Evolutionary conservation across 1,139 yeast species (phyloP).

Genomic region (Blastobotrys illinoisensis): DNA sequence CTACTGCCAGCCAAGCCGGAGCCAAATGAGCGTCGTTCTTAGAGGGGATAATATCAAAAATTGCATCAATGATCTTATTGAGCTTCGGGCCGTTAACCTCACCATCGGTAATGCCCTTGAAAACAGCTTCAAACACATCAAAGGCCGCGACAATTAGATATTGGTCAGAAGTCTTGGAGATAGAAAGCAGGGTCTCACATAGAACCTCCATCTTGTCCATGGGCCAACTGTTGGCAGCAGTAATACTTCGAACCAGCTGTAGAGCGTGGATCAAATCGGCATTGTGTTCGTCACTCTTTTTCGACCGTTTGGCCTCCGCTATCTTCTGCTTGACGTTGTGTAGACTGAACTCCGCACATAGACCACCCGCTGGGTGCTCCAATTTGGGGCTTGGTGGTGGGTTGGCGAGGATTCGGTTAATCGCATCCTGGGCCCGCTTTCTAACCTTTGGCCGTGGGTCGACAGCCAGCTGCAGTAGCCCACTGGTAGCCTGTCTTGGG

Average conservation of each 20-base stretch:
- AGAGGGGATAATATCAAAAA: constrained; percentile 77
- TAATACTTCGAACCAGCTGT: constrained; percentile 64
- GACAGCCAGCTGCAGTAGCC: constrained; percentile 69
- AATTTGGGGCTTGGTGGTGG: constrained; percentile 83
- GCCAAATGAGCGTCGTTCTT: constrained; percentile 77
- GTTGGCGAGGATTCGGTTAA: constrained; percentile 51
- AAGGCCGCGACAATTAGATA: constrained; percentile 76
- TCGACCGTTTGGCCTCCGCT: constrained; percentile 34
- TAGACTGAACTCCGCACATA: constrained; percentile 66
- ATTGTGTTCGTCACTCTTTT: constrained; percentile 20
- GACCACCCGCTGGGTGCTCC: constrained; percentile 67
- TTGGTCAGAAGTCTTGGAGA: constrained; percentile 81
- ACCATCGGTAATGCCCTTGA: constrained; percentile 59
- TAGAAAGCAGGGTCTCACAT: constrained; percentile 68
- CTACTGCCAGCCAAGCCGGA: constrained; percentile 92
- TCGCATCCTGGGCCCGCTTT: constrained; percentile 89
- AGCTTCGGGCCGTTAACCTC: constrained; percentile 54
- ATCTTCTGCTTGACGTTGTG: constrained; percentile 44
- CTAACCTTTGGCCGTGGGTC: constrained; percentile 96
- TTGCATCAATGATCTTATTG: constrained; percentile 57
- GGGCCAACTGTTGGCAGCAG: constrained; percentile 82
- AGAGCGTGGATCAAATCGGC: constrained; percentile 66
- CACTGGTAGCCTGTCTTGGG: constrained; percentile 77
- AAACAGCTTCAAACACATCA: constrained; percentile 78
- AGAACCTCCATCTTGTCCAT: constrained; percentile 58